phyloP scores from a whole-genome alignment of 345 rosid species.

The Camelina neglecta region DNA sequence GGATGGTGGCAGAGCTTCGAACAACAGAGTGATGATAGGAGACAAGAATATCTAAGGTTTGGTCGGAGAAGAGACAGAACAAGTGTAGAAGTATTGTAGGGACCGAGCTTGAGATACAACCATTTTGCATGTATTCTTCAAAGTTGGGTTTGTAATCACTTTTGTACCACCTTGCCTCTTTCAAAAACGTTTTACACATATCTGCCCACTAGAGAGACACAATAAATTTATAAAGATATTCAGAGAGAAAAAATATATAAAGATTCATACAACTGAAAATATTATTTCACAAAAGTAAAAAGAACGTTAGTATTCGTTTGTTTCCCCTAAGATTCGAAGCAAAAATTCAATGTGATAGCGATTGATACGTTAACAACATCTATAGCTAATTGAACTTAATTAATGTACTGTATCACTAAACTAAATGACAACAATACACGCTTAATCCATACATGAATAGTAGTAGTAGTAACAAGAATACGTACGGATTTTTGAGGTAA shows the following conservation, averaged over 20 bases:
- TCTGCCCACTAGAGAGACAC: constrained; percentile 50
- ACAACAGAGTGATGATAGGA: constrained; percentile 30
- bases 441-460: no score
- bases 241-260: not conserved
- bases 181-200: constrained; percentile 43
- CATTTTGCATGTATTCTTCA: constrained; percentile 52
- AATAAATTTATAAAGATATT: not conserved
- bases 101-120: constrained; percentile 43
- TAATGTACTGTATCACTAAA: not conserved
- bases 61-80: constrained; percentile 23
- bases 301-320: no score
- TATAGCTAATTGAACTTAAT: not conserved
- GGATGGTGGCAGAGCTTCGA: constrained; percentile 44
- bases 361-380: no score
- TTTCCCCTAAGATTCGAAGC: no score
- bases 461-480: no score
- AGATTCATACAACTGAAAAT: not conserved
- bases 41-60: constrained; percentile 18
- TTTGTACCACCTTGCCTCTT: constrained; percentile 55
- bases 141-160: constrained; percentile 46
- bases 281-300: not conserved
- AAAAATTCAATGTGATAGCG: no score
- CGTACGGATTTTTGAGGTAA: constrained; percentile 48
- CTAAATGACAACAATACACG: not conserved
- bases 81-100: constrained; percentile 39